These are phyloP conservation scores for Saccharomycopsis hybrid DNA, from an alignment of 1,139 yeast genomes.

Conservation along the genomic window DNA sequence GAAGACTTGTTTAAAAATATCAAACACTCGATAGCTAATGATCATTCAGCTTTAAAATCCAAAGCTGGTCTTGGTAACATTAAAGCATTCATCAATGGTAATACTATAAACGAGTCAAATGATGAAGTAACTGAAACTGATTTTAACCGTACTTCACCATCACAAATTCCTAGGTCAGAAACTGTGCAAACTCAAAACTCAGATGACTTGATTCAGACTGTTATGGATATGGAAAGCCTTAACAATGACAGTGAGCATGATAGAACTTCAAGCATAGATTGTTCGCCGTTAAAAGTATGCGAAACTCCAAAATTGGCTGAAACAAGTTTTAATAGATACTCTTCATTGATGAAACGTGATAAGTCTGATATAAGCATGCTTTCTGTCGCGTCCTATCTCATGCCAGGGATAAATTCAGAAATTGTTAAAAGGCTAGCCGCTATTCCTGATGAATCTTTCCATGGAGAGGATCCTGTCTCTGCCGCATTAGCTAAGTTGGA, in stretches of 20 bases:
- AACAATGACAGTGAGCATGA: not conserved
- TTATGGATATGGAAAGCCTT: constrained; percentile 9
- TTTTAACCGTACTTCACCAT: not conserved
- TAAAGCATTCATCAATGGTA: not conserved
- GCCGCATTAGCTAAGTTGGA: constrained; percentile 72
- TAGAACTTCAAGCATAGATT: not conserved
- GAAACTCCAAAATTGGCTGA: not conserved
- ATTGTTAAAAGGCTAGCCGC: constrained; percentile 69
- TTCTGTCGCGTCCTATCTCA: constrained; percentile 10
- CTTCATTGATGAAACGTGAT: not conserved
- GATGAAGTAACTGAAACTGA: too few species aligned
- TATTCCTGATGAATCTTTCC: constrained; percentile 69
- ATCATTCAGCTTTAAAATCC: not conserved
- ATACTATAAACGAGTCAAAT: not conserved
- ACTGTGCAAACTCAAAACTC: not conserved
- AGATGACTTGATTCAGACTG: constrained; percentile 4
- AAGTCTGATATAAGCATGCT: constrained; percentile 18
- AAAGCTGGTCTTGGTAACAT: constrained; percentile 1
- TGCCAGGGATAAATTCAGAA: constrained; percentile 49
- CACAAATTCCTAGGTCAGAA: not conserved
- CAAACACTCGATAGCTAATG: too few species aligned
- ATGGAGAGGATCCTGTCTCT: constrained; percentile 58
- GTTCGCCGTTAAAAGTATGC: not conserved
- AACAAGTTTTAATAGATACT: not conserved
- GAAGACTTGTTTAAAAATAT: not conserved